phyloP scores from a whole-genome alignment of 345 rosid genomes.

The Aquilaria malaccensis region DNA sequence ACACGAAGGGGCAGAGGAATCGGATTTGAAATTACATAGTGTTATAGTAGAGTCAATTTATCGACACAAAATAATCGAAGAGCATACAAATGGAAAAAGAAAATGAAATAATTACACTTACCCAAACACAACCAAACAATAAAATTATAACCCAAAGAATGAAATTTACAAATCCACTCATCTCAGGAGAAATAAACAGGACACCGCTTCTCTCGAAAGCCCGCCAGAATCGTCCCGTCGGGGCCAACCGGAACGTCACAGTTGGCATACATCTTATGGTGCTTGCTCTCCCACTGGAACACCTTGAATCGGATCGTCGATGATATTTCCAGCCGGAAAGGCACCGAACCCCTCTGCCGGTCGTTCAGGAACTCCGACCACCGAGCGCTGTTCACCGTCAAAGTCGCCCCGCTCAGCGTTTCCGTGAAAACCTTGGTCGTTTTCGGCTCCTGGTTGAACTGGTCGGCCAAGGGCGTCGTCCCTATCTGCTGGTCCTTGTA shows the following conservation, averaged over 20 bases:
- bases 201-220: slow-evolving; percentile 47
- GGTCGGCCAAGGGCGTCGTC: slow-evolving; percentile 27
- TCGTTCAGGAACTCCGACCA: slow-evolving; percentile 61
- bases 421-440: slow-evolving; percentile 42
- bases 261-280: slow-evolving; percentile 56
- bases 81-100: too few species aligned
- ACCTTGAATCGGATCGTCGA: slow-evolving; percentile 60
- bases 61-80: too few species aligned
- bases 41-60: too few species aligned
- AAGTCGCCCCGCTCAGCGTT: slow-evolving; percentile 47
- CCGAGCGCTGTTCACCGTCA: slow-evolving; percentile 41
- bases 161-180: not conserved
- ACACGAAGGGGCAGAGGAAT: slow-evolving; percentile 17
- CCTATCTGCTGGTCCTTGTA: slow-evolving; percentile 58
- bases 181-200: slow-evolving; percentile 67
- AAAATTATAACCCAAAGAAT: not conserved
- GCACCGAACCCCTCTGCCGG: slow-evolving; percentile 44
- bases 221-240: slow-evolving; percentile 52
- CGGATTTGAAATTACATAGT: not conserved
- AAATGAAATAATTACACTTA: too few species aligned
- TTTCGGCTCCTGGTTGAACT: slow-evolving; percentile 67
- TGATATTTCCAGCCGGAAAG: slow-evolving; percentile 53
- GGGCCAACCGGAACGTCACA: slow-evolving; percentile 53
- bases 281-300: slow-evolving; percentile 52
- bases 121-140: slow-evolving; percentile 1